Conservation (phyloP, 345 rosid genomes). For the Laguncularia racemosa region DNA sequence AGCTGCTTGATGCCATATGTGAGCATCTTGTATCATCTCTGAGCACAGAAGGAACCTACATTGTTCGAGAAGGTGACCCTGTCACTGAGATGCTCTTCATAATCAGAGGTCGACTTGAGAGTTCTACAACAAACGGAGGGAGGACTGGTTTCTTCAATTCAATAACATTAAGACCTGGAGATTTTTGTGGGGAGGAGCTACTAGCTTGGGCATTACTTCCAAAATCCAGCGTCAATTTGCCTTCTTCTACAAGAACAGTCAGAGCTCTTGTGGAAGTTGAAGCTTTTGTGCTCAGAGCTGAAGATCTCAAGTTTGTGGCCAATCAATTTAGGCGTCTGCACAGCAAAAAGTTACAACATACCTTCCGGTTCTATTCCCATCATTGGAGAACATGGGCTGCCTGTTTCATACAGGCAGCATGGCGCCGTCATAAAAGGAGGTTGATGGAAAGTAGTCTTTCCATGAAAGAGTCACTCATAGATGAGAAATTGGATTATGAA, state of each 20-base stretch:
- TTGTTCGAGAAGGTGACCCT: slow-evolving; percentile 94
- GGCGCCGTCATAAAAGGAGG: slow-evolving; percentile 73
- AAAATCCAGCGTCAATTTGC: slow-evolving; percentile 63
- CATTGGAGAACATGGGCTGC: slow-evolving; percentile 99
- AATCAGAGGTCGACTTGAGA: slow-evolving; percentile 79
- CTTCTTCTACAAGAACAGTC: slow-evolving; percentile 91
- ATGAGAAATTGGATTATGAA: slow-evolving; percentile 12
- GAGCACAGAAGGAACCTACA: slow-evolving; percentile 68
- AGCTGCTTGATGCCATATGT: slow-evolving; percentile 89
- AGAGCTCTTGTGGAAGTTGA: slow-evolving; percentile 80
- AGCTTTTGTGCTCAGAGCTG: slow-evolving; percentile 88
- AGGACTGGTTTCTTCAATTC: slow-evolving; percentile 91
- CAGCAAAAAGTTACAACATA: slow-evolving; percentile 92
- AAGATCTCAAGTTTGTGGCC: slow-evolving; percentile 87
- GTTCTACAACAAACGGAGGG: slow-evolving; percentile 93
- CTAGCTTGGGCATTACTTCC: slow-evolving; percentile 93
- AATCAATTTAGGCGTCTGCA: slow-evolving; percentile 88
- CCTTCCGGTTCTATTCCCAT: slow-evolving; percentile 80
- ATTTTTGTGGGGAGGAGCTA: slow-evolving; percentile 90
- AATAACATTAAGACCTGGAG: slow-evolving; percentile 73
- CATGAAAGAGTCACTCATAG: slow-evolving; percentile 26
- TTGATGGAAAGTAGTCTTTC: slow-evolving; percentile 37
- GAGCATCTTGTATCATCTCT: slow-evolving; percentile 79
- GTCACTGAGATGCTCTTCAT: slow-evolving; percentile 89
- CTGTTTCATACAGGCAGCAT: slow-evolving; percentile 90